Evolutionary conservation across 2,329 filamentous ascomycete genomes (phyloP), one percentile per base, ranked within the genome.

Genomic region (Juglanconis sp.): DNA sequence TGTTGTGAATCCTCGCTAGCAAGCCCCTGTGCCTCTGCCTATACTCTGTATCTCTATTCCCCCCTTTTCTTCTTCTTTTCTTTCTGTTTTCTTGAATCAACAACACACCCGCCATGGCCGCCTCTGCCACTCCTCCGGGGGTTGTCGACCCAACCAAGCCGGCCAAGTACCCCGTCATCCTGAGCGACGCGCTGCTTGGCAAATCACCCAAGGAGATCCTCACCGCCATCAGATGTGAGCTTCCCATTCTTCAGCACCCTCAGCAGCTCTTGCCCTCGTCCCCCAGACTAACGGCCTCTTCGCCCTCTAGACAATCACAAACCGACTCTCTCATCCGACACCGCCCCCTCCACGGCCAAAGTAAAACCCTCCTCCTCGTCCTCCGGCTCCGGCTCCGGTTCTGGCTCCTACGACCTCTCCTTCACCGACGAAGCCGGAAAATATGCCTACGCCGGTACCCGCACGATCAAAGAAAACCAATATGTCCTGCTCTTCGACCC

Each of bases 401-500:
- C 80, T 52, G 73, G 76, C 59, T 79, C 82, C n/a, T 85, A 82
- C 71, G 81, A 86, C 63, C 75, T 87, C 52, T 75, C 77, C 49
- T 84, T 82, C 65, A 76, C 75, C 59, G 83, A 86, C 63, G 78
- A 80, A 56, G 79, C 79, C 63, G 79, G 79, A 57, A 81, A 81
- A 57, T 87, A 88, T 68, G 76, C 81, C 35, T 88, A 86, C 69
- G 79, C 81, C 49, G 87, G 88, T 61, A 80, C 79, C 2, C 80
- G 86, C 4, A 35, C 60, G 56, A 81, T 80, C 57, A 81, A 78
- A 31, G 79, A 82, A 59, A 79, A 77, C 58, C 81, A 87, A 70
- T 87, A 84, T 68, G 83, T 87, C 42, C 81, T 96, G 55, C 83
- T 94, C 60, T 95, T 94, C 70, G 90, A 96, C 72, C 81, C 88